A percentile compares a stretch with the other conserved stretches of the same genome.
Conservation (phyloP, 805 yeast species). For the Candida tibetensis region DNA sequence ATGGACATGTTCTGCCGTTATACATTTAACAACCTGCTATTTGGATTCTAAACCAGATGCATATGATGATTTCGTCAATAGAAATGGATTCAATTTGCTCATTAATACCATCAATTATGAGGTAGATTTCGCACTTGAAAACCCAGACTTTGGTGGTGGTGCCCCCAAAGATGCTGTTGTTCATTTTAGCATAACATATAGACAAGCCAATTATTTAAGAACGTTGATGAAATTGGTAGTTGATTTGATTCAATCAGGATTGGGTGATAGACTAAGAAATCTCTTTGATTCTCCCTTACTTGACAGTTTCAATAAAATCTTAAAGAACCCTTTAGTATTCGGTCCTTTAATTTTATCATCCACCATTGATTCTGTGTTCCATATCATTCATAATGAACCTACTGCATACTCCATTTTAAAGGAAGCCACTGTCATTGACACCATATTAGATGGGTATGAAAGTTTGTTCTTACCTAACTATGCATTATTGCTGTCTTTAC, state of each 20-base stretch:
- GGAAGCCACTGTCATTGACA: conserved; percentile 72
- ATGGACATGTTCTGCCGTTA: conserved; percentile 53
- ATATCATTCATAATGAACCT: conserved; percentile 85
- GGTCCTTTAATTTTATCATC: conserved; percentile 64
- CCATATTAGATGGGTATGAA: conserved; percentile 57
- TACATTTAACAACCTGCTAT: conserved; percentile 52
- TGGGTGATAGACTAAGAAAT: conserved; percentile 82
- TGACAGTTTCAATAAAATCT: conserved; percentile 53
- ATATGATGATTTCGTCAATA: conserved; percentile 60
- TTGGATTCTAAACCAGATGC: conserved; percentile 46
- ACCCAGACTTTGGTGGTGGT: conserved; percentile 57
- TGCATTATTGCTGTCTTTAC: conserved; percentile 57
- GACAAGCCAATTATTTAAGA: conserved; percentile 50
- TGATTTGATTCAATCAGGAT: conserved; percentile 64
- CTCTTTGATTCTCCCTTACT: conserved; percentile 83
- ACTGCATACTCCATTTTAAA: conserved; percentile 77
- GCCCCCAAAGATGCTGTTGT: conserved; percentile 49
- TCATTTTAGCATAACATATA: conserved; percentile 51
- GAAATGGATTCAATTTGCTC: conserved; percentile 62
- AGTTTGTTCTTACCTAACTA: conserved; percentile 55
- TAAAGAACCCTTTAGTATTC: conserved; percentile 56
- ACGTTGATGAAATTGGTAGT: conserved; percentile 62
- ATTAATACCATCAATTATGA: conserved; percentile 62
- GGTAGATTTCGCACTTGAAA: conserved; percentile 57
- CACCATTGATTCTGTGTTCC: conserved; percentile 61